A percentile compares a stretch with the other conserved stretches of the same genome.
Evolutionary conservation across 345 rosid species (phyloP).

Genomic region (Theobroma cacao): DNA sequence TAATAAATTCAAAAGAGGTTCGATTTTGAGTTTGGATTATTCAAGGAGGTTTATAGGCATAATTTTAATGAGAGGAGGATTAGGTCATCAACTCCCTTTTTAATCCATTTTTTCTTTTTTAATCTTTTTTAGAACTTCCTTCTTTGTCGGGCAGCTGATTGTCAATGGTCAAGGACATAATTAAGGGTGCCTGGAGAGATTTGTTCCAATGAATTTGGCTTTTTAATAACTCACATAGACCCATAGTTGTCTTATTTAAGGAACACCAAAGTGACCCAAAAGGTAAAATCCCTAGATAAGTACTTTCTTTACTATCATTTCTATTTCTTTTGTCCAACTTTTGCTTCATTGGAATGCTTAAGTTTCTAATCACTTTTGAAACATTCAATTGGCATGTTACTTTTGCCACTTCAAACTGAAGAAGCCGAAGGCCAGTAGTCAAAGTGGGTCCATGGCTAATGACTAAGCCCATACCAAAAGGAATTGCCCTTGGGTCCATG

Average conservation of each 20-base stretch:
- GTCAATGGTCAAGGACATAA: slow-evolving; percentile 40
- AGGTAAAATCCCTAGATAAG: slow-evolving; percentile 13
- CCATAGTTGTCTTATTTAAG: slow-evolving; percentile 13
- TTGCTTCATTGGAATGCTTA: slow-evolving; percentile 20
- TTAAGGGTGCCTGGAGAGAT: slow-evolving; percentile 26
- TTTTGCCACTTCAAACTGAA: slow-evolving; percentile 4
- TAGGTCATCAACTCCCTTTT: slow-evolving; percentile 23
- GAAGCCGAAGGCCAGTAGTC: slow-evolving; percentile 23
- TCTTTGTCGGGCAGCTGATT: slow-evolving; percentile 28
- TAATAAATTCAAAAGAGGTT: slow-evolving; percentile 13
- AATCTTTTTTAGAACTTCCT: slow-evolving; percentile 18
- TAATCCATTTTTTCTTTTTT: not conserved
- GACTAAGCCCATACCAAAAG: slow-evolving; percentile 27
- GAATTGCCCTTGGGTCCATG: not conserved
- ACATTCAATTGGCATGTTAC: slow-evolving; percentile 4
- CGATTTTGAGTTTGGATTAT: slow-evolving; percentile 18
- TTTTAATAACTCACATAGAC: slow-evolving; percentile 25
- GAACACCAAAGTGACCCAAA: slow-evolving; percentile 8
- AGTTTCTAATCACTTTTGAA: slow-evolving; percentile 18
- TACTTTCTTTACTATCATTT: slow-evolving; percentile 18
- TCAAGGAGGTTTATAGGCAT: not conserved
- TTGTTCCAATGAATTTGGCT: slow-evolving; percentile 40
- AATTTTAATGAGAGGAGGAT: slow-evolving; percentile 20
- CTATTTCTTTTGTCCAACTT: not conserved
- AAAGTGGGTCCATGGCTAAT: slow-evolving; percentile 39